Percentiles rank a stretch among this genome's conserved stretches.
phyloP scores from a whole-genome alignment of 2,329 filamentous ascomycete genomes.

The Venturia asperata region DNA sequence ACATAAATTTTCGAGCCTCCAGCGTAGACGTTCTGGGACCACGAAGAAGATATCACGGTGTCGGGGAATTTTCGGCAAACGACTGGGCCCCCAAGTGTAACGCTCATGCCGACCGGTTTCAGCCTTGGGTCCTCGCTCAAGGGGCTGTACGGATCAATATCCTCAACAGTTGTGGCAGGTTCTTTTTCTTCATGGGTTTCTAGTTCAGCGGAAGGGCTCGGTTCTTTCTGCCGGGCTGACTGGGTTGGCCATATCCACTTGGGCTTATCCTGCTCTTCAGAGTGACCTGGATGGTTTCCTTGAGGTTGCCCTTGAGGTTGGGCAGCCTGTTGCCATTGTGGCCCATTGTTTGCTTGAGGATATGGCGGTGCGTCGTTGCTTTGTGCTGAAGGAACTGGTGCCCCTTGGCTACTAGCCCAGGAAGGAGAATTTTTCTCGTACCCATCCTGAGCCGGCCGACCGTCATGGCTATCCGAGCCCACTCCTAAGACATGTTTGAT shows the following conservation, averaged over 20 bases:
- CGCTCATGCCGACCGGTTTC: neutral
- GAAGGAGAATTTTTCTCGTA: neutral
- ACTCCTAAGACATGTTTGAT: neutral
- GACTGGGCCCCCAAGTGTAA: neutral
- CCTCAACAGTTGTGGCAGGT: neutral
- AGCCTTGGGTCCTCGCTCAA: neutral
- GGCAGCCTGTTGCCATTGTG: neutral
- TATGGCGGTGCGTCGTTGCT: neutral
- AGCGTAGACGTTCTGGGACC: conserved; percentile 1
- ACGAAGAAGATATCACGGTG: neutral
- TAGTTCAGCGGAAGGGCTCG: too few relatives aligned
- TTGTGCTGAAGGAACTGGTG: neutral
- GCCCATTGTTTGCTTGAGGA: neutral
- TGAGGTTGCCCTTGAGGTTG: neutral
- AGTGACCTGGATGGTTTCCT: too few relatives aligned
- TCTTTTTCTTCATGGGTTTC: too few relatives aligned
- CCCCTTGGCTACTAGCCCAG: neutral
- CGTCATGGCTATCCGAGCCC: neutral
- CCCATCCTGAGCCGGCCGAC: too few relatives aligned
- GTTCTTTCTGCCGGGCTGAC: too few relatives aligned
- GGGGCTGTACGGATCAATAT: neutral
- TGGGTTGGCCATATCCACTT: too few relatives aligned
- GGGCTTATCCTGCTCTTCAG: neutral
- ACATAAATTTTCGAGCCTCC: neutral
- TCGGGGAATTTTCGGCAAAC: conserved; percentile 11